These are phyloP conservation scores for Saccharomycopsis fodiens DNA, from an alignment of 805 yeast species.

Conservation along the genomic window DNA sequence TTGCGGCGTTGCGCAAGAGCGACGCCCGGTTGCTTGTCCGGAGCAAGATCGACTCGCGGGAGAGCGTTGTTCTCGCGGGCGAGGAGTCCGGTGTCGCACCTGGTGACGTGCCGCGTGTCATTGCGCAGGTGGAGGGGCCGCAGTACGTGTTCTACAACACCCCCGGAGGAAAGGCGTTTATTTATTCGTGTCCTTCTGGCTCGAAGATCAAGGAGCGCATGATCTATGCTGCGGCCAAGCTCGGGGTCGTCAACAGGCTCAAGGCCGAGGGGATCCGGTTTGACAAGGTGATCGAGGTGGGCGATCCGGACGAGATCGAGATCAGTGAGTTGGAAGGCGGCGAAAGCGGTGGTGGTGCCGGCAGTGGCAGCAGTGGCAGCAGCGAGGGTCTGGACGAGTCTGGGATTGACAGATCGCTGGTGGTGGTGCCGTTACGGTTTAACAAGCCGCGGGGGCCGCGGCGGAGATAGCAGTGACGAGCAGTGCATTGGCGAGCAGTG, in stretches of 20 bases:
- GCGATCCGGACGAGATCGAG: conserved; percentile 66
- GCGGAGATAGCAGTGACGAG: conserved; percentile 15
- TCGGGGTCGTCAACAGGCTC: conserved; percentile 48
- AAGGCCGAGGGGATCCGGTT: conserved; percentile 32
- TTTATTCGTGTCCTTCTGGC: conserved; percentile 85
- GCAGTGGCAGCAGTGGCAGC: conserved; percentile 6
- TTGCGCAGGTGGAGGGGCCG: conserved; percentile 35
- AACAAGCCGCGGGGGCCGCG: conserved; percentile 20
- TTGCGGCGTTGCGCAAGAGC: conserved; percentile 4
- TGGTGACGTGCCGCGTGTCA: conserved; percentile 26
- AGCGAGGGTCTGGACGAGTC: conserved; percentile 57
- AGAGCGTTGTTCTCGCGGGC: conserved; percentile 36
- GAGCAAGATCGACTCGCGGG: conserved; percentile 41
- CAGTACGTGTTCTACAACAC: conserved; percentile 51
- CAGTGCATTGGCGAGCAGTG: too few species aligned
- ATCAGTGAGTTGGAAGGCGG: conserved; percentile 35
- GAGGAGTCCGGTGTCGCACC: conserved; percentile 24
- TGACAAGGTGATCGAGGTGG: conserved; percentile 54
- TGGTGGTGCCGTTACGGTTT: conserved; percentile 7
- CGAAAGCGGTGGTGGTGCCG: conserved; percentile 21
- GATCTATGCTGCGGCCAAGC: conserved; percentile 81
- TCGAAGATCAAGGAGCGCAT: conserved; percentile 86
- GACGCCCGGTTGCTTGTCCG: conserved; percentile 29
- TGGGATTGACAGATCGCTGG: conserved; percentile 35
- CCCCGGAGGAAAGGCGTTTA: conserved; percentile 42